These are phyloP conservation scores for Xylariaceae sp. DNA, from an alignment of 2,329 filamentous ascomycete species.

Conservation along the genomic window DNA sequence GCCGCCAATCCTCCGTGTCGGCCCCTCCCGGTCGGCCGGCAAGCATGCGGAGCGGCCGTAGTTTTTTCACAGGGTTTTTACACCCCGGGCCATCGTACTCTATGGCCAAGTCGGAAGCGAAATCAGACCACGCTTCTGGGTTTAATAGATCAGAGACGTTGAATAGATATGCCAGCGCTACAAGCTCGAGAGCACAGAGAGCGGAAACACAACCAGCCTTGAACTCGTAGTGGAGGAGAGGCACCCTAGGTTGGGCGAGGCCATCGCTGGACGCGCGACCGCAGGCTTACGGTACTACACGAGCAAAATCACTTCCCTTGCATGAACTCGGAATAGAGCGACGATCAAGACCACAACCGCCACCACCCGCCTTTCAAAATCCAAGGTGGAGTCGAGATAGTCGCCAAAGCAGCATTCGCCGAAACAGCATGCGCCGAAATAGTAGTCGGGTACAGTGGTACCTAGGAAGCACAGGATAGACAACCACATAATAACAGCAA, in stretches of 20 bases:
- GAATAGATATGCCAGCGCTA: conserved; percentile 31
- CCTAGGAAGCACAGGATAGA: conserved; percentile 34
- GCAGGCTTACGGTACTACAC: background rate
- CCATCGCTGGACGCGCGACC: background rate
- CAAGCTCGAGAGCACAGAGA: conserved; percentile 27
- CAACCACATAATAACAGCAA: background rate
- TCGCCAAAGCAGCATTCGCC: background rate
- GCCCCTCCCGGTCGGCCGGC: conserved; percentile 31
- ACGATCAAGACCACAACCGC: background rate
- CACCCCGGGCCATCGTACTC: conserved; percentile 42
- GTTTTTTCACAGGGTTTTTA: conserved; percentile 38
- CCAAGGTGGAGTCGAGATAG: conserved; percentile 24
- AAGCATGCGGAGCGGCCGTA: conserved; percentile 35
- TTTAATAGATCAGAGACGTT: conserved; percentile 32
- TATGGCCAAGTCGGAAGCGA: conserved; percentile 32
- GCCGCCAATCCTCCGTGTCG: conserved; percentile 47
- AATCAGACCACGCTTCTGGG: conserved; percentile 20
- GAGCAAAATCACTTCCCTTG: background rate
- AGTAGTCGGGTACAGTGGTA: conserved; percentile 29
- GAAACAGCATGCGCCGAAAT: no score
- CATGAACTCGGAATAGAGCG: background rate
- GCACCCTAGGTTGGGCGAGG: conserved; percentile 19
- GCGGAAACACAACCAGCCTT: conserved; percentile 35
- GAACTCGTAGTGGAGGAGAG: conserved; percentile 35
- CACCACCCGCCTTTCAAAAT: conserved; percentile 15